phyloP scores from a whole-genome alignment of 805 yeast genomes.

The Yamadazyma takamatsuzukensis region DNA sequence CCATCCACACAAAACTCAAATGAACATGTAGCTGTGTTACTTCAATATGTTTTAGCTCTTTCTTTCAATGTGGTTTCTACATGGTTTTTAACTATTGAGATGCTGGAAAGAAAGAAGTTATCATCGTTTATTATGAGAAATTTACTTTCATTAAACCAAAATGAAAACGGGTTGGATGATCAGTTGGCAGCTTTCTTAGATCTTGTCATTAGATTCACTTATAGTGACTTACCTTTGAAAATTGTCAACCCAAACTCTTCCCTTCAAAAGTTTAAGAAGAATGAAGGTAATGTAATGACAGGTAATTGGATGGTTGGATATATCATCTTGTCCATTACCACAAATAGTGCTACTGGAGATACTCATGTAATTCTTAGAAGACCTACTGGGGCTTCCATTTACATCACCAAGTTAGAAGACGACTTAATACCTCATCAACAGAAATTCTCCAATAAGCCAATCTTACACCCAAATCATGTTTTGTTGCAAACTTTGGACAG shows the following conservation, averaged over 20 bases:
- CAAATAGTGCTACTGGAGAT: conserved; percentile 49
- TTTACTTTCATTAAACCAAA: conserved; percentile 20
- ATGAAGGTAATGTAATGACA: conserved; percentile 13
- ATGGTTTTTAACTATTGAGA: conserved; percentile 66
- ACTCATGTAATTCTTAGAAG: conserved; percentile 52
- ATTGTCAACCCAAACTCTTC: conserved; percentile 24
- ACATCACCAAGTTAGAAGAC: conserved; percentile 42
- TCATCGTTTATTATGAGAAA: conserved; percentile 62
- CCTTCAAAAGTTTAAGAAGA: conserved; percentile 6
- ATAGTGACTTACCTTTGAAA: conserved; percentile 56
- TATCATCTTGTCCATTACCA: conserved; percentile 53
- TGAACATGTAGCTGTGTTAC: conserved; percentile 46
- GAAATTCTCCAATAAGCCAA: conserved; percentile 2
- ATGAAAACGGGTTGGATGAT: conserved; percentile 36
- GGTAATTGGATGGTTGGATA: conserved; percentile 61
- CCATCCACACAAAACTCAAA: conserved; percentile 49
- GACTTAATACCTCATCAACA: conserved; percentile 6
- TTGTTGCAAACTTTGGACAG: conserved; percentile 51
- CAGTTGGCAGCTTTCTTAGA: conserved; percentile 65
- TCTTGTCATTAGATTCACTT: conserved; percentile 63
- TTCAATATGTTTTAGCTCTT: conserved; percentile 57
- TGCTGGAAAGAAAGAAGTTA: conserved; percentile 55
- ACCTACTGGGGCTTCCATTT: conserved; percentile 60
- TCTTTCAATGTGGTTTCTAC: conserved; percentile 66
- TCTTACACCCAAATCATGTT: conserved; percentile 38